Evolutionary conservation across 2,329 filamentous ascomycete species (phyloP), one percentile per base, ranked within the genome.

Genomic region (Neofusicoccum laricinum): DNA sequence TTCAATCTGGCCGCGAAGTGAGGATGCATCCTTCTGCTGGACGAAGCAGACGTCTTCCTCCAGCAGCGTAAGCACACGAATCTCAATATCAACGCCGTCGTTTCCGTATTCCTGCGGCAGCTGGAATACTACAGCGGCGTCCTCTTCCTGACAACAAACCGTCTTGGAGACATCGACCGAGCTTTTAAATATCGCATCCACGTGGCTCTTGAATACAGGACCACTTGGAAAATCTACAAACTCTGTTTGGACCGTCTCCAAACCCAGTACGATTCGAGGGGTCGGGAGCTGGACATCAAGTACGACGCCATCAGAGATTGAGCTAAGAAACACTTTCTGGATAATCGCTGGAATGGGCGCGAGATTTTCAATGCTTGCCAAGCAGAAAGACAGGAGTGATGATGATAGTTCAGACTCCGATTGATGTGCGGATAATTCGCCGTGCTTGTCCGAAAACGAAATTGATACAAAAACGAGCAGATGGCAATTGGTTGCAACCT

Each of bases 101-200:
- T 48, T 4, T 51, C 25, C 68, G 69, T 57, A 0, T 65, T 65
- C 30, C 51, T 65, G 3, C 25, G 64, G 11, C 17, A n/a, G 8
- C 32, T 65, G 19, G 64, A 65, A 17, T 65, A 63, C 21, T 63
- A 57, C 21, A 17, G 63, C 10, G 73, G 74, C 38, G 70, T 72
- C 41, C 69, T 77, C 57, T 75, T 76, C 51, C 68, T 77, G 5
- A 76, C 75, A 5, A 76, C 72, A 0, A 76, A 75, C 34, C 72
- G 73, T 14, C 66, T 76, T 1, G 70, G 71, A n/a, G 72, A 69
- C 4, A 73, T 76, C 50, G 73, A 65, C 49, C 46, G 55, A 6
- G 64, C 58, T 3, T 65, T 65, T 43, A 63, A 49, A 15, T 65
- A 59, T 3, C 64, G 64, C 8, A 57, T 65, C 12, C 59, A 65